These are phyloP conservation scores for Cercospora sp. DNA, from an alignment of 2,329 filamentous ascomycete genomes.

Conservation along the genomic window DNA sequence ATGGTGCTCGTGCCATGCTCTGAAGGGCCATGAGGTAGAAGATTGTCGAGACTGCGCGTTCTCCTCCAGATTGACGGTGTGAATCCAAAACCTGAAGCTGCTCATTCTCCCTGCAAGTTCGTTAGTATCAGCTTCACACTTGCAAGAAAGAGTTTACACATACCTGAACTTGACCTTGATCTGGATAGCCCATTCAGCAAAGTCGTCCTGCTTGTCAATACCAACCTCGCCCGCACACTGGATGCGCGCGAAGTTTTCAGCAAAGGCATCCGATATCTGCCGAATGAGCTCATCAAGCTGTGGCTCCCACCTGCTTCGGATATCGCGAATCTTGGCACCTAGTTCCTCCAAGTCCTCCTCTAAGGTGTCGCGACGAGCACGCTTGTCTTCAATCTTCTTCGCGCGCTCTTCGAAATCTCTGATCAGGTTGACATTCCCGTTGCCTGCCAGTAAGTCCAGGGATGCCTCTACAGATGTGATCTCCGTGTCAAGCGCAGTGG, in stretches of 20 bases:
- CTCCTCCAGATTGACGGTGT: constrained; percentile 92
- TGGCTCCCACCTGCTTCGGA: constrained; percentile 79
- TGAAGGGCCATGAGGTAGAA: constrained; percentile 99
- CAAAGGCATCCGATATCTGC: constrained; percentile 86
- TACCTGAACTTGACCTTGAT: constrained; percentile 95
- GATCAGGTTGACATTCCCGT: constrained; percentile 70
- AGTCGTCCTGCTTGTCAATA: constrained; percentile 83
- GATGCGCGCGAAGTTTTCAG: constrained; percentile 90
- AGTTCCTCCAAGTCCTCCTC: constrained; percentile 58
- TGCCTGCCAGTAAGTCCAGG: constrained; percentile 69
- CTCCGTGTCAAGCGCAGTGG: constrained; percentile 63
- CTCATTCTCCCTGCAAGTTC: constrained; percentile 66
- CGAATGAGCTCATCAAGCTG: constrained; percentile 72
- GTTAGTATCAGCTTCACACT: constrained; percentile 19
- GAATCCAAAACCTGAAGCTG: constrained; percentile 80
- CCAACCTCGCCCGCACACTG: constrained; percentile 88
- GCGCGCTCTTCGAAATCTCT: constrained; percentile 74
- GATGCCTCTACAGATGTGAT: constrained; percentile 72
- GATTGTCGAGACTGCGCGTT: constrained; percentile 93
- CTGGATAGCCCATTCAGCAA: constrained; percentile 89
- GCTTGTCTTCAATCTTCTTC: constrained; percentile 66
- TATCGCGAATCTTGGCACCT: constrained; percentile 59
- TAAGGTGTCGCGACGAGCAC: constrained; percentile 51
- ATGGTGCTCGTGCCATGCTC: constrained; percentile 87
- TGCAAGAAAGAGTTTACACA: constrained; percentile 31